A percentile compares a stretch with the other conserved stretches of the same genome.
phyloP scores from a whole-genome alignment of 2,329 filamentous ascomycete species.

The Colletotrichum tropicicola region DNA sequence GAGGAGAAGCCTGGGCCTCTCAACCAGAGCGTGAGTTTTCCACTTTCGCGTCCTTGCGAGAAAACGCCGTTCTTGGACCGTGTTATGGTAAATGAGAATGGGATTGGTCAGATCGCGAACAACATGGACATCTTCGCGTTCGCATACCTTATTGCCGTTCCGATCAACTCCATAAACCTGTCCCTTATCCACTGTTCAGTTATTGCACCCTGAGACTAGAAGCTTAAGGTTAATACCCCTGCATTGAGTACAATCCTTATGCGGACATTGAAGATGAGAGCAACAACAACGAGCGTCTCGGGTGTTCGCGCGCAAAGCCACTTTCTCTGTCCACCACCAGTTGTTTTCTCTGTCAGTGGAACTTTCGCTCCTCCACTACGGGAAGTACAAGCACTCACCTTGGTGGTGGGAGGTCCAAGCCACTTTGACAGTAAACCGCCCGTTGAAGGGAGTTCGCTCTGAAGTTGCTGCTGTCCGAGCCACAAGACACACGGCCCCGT shows the following conservation, averaged over 20 bases:
- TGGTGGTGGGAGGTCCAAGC: constrained; percentile 1
- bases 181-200: neutral
- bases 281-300: neutral
- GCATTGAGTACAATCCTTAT: neutral
- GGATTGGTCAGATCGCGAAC: neutral
- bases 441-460: neutral
- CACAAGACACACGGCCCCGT: neutral
- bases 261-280: neutral
- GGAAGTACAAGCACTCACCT: neutral
- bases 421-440: constrained; percentile 4
- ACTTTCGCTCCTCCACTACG: neutral
- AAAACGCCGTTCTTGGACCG: neutral
- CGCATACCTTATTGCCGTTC: neutral
- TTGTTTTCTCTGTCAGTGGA: neutral
- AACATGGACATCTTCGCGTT: neutral
- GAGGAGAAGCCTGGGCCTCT: neutral
- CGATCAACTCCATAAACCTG: neutral
- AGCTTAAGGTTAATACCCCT: neutral
- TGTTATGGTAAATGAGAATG: neutral
- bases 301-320: neutral
- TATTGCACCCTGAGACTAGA: neutral
- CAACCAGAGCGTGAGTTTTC: neutral
- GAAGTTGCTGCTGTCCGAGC: neutral
- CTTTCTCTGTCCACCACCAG: neutral
- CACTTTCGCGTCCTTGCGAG: neutral